Base-by-base conservation (phyloP, 192 early-diverging fungal genomes). In the Coemansia sp. region DNA sequence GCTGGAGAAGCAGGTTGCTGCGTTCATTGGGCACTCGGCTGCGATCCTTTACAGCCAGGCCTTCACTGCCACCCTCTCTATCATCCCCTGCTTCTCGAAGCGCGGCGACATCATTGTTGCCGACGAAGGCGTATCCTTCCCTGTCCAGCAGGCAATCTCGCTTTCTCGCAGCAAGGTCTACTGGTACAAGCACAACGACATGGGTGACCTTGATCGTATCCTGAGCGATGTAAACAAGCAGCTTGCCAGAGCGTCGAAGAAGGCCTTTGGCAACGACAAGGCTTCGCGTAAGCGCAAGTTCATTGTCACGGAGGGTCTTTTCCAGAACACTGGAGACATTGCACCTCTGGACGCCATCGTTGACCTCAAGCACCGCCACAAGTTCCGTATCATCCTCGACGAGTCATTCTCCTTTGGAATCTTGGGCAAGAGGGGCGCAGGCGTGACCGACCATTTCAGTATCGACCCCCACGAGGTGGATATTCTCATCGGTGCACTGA, bases 111-210 rank as follows among this genome's bases (percentile, higher is more conserved):
- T 95, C 31, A 85, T 98, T 71, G 91, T 98, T 37, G 93, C 93
- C 57, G 96, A 98, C 67, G 92, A 95, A 29, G 91, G 86, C 42
- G 86, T 91, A 62, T 90, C 82, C 67, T 94, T 96, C 83, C 84
- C 93, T 2, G 82, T 95, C 48, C 92, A 95, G 61, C 94, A 94
- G 67, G 95, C 93, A 22, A 84, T 92, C 14, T 85, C 87, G 62
- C 90, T 97, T 42, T 94, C 95, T n/a, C 84, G 96, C 40, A 93
- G 91, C 57, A 89, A 83, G 68, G 86, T 98, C 53, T 87, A 88
- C 62, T 95, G 84, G 81, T 98, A 87, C 72, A 95, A 95, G 65
- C 96, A 98, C 83, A 97, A 98, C 72, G 94, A 98, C 67, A 91
- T 98, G 91, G 82, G 87, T 9, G 95, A 98, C 65, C 75, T 98